Conservation (phyloP, 108 stramenopile genomes). For the Cyclostephanos invisitatus region DNA sequence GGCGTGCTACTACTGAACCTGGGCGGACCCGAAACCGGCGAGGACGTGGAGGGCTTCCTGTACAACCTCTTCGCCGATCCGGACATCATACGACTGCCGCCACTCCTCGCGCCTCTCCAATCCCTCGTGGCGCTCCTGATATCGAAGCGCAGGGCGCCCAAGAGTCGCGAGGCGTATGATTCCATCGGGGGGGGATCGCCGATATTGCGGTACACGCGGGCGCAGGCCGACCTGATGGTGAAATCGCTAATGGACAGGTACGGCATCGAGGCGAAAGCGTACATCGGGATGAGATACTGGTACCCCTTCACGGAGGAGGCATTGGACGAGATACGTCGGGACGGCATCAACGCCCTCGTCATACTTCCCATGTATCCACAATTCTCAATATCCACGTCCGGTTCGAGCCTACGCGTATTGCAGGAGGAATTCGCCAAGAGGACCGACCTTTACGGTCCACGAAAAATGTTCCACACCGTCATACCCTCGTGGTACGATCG, state of each 20-base stretch:
- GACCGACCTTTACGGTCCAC: constrained; percentile 57
- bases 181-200: constrained; percentile 98
- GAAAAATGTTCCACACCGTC: constrained; percentile 93
- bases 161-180: constrained; percentile 91
- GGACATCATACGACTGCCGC: constrained; percentile 95
- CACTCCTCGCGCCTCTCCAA: constrained; percentile 79
- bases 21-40: constrained; percentile 91
- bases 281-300: constrained; percentile 99
- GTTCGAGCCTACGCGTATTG: constrained; percentile 89
- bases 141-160: constrained; percentile 91
- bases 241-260: constrained; percentile 61
- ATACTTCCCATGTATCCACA: constrained; percentile 97
- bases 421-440: constrained; percentile 89
- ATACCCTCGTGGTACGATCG: constrained; percentile 93
- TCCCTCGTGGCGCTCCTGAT: constrained; percentile 80
- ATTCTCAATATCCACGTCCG: constrained; percentile 95
- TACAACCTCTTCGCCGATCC: constrained; percentile 98
- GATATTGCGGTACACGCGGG: constrained; percentile 89
- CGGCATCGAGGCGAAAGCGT: constrained; percentile 80
- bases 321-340: constrained; percentile 76
- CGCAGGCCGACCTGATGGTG: constrained; percentile 77
- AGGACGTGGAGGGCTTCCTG: constrained; percentile 94
- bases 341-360: constrained; percentile 86
- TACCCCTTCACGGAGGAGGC: constrained; percentile 97
- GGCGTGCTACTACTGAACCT: constrained; percentile 94